Percentiles rank a stretch among this genome's conserved stretches.
Conservation (phyloP, 495 filamentous ascomycete species). For the Filosporella fistucella region DNA sequence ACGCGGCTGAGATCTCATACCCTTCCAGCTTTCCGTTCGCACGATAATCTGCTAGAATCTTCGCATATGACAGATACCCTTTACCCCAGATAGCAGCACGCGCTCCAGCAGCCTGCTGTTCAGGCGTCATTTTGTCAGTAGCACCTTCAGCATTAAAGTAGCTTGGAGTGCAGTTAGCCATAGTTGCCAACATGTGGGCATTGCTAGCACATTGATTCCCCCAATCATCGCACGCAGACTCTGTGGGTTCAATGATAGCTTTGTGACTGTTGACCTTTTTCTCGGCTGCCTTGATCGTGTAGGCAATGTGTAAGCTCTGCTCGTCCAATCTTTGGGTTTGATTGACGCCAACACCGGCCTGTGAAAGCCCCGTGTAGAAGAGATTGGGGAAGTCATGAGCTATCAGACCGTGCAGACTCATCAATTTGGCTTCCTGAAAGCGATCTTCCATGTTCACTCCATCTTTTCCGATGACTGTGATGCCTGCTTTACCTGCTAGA, state of each 20-base stretch:
- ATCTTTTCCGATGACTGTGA: constrained; percentile 24
- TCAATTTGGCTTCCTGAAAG: constrained; percentile 8
- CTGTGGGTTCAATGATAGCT: constrained; percentile 36
- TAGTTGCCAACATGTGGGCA: constrained; percentile 31
- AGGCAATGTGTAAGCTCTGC: constrained; percentile 33
- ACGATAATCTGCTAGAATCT: neutral
- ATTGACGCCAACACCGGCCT: constrained; percentile 37
- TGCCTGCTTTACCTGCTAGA: constrained; percentile 7
- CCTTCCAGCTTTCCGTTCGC: neutral
- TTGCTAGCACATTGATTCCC: constrained; percentile 32
- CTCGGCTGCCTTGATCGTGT: constrained; percentile 42
- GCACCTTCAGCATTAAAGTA: constrained; percentile 50
- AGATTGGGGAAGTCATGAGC: constrained; percentile 32
- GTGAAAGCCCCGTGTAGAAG: constrained; percentile 28
- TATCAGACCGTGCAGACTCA: constrained; percentile 38
- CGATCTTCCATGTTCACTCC: constrained; percentile 7
- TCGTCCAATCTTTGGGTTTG: constrained; percentile 36
- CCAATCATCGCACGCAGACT: constrained; percentile 43
- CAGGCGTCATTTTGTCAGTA: constrained; percentile 5
- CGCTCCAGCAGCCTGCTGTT: neutral
- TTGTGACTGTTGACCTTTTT: constrained; percentile 20
- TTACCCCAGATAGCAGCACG: neutral
- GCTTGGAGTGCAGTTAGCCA: constrained; percentile 49
- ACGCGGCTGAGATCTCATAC: neutral
- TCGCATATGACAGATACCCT: neutral